phyloP scores from a whole-genome alignment of 1,139 yeast genomes.

The Candida gigantensis region DNA sequence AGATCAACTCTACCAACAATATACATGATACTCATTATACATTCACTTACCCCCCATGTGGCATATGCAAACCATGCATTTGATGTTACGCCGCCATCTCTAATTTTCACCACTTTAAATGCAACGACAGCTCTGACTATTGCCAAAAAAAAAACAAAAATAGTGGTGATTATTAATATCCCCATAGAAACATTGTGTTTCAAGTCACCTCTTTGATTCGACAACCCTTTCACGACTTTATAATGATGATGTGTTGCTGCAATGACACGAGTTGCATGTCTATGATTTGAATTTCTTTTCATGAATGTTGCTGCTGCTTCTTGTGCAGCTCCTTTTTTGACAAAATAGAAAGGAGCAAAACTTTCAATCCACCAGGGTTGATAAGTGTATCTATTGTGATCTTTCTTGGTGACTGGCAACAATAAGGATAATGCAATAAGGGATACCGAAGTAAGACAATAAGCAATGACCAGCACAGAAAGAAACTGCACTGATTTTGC shows the following conservation, averaged over 20 bases:
- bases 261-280: constrained; percentile 46
- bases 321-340: constrained; percentile 37
- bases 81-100: constrained; percentile 23
- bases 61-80: constrained; percentile 35
- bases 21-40: constrained; percentile 36
- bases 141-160: constrained; percentile 34
- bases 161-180: constrained; percentile 33
- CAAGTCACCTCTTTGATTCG: constrained; percentile 40
- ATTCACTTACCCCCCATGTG: constrained; percentile 43
- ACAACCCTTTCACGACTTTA: constrained; percentile 42
- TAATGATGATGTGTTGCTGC: constrained; percentile 47
- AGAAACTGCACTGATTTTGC: constrained; percentile 33
- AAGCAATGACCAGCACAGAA: constrained; percentile 31
- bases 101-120: constrained; percentile 28
- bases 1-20: constrained; percentile 49
- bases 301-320: constrained; percentile 44
- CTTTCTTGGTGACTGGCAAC: constrained; percentile 43
- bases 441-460: constrained; percentile 36
- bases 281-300: constrained; percentile 46
- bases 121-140: constrained; percentile 34
- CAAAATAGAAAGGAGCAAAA: constrained; percentile 44
- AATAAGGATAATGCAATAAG: constrained; percentile 42
- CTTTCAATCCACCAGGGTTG: constrained; percentile 53
- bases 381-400: constrained; percentile 44
- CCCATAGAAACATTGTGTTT: constrained; percentile 37